Evolutionary conservation across 139 green algal genomes (phyloP), one percentile per base, ranked within the genome.

Genomic region (Picochlorum sp.): DNA sequence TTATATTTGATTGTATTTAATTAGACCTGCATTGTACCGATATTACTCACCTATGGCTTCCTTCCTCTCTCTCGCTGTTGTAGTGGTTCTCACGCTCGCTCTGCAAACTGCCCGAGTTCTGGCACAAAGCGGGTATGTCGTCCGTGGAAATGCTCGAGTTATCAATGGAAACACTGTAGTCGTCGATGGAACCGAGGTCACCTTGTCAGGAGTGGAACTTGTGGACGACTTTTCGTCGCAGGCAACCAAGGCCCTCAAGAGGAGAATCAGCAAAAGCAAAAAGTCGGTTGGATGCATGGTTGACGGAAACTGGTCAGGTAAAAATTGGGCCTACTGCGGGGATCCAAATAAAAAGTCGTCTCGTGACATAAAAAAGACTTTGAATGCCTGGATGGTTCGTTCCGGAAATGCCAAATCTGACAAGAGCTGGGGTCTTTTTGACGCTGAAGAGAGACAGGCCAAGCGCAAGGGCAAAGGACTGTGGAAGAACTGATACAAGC

Each of bases 381-480:
- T 54, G 16, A 54, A 54, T 54, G 47, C 47, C 47, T 54, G 47
- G 47, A 54, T 54, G 47, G 47, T 54, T 9, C 11, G 11, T 10
- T 54, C 47, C 11, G 47, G 47, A 10, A 54, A 54, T 54, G 47
- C 47, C 8, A 26, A 26, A 0, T 20, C 47, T 20, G 47, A 54
- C 47, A 24, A 21, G n/a, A 21, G n/a, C n/a, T 54, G 47, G 47
- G n/a, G n/a, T 13, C 47, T 54, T 10, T 54, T 54, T 54, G 18
- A 23, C 6, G 18, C 16, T 23, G 47, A 54, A 18, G 47, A 54
- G 47, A n/a, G 47, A 0, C 10, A 4, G 10, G 47, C 47, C 16
- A 54, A 54, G 47, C 16, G 47, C 47, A 54, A 54, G 18, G 47
- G 47, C 10, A 54, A 54, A 54, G 47, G 47, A n/a, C 47, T 54